Evolutionary conservation across 192 early-diverging fungal species (phyloP).

Genomic region (Rhizophlyctis rosea): DNA sequence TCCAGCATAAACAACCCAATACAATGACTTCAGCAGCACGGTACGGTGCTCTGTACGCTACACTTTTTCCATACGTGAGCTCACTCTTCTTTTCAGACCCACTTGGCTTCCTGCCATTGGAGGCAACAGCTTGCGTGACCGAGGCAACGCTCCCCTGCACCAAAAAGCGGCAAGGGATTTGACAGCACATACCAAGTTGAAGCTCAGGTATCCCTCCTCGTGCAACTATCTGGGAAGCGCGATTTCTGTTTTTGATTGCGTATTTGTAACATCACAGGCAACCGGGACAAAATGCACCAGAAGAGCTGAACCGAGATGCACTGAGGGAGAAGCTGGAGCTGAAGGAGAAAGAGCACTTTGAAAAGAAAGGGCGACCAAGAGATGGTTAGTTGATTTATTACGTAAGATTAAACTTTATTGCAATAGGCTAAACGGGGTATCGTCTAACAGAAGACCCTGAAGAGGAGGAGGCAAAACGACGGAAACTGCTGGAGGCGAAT

Average conservation of each 20-base stretch:
- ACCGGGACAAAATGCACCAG: slow-evolving; percentile 47
- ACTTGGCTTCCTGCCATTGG: slow-evolving; percentile 55
- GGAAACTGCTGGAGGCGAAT: slow-evolving; percentile 52
- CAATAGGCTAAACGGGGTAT: not conserved
- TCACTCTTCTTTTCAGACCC: slow-evolving; percentile 19
- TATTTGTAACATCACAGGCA: slow-evolving; percentile 15
- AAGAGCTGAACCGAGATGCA: slow-evolving; percentile 27
- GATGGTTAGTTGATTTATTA: slow-evolving; percentile 1
- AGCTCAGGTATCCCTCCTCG: slow-evolving; percentile 29
- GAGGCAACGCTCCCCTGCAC: slow-evolving; percentile 33
- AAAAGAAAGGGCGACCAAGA: slow-evolving; percentile 22
- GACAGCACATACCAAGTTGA: slow-evolving; percentile 43
- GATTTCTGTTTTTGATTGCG: not conserved
- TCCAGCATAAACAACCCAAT: no score
- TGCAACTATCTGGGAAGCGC: not conserved
- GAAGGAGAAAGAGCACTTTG: slow-evolving; percentile 33
- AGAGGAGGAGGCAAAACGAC: slow-evolving; percentile 54
- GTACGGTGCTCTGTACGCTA: not conserved
- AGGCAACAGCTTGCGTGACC: slow-evolving; percentile 47
- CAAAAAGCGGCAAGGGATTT: slow-evolving; percentile 32
- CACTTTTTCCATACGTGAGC: not conserved
- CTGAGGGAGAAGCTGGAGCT: slow-evolving; percentile 36
- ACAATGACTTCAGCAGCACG: slow-evolving; percentile 28
- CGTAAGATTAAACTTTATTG: not conserved
- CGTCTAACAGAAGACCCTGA: slow-evolving; percentile 18